These are phyloP conservation scores for Botryosphaeria dothidea DNA, from an alignment of 2,329 filamentous ascomycete species.

Conservation along the genomic window DNA sequence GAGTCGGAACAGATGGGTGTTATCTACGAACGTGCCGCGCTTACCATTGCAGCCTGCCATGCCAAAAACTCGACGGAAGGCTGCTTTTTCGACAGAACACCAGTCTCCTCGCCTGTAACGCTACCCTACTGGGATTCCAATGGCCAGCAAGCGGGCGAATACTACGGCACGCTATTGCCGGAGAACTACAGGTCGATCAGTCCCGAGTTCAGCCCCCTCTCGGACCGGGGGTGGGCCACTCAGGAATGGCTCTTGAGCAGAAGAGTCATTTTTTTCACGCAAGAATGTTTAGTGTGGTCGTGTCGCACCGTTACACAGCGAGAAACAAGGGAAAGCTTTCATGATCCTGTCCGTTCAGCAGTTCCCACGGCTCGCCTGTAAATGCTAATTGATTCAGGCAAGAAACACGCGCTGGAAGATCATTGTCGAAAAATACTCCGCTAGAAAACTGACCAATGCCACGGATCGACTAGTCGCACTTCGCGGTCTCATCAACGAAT, in stretches of 20 bases:
- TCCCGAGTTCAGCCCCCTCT: constrained; percentile 24
- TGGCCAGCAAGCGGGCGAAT: constrained; percentile 20
- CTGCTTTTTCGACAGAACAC: constrained; percentile 12
- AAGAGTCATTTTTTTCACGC: constrained; percentile 26
- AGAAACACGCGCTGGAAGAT: constrained; percentile 28
- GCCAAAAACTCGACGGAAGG: constrained; percentile 3
- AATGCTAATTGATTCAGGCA: background rate
- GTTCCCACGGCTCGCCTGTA: too few relatives aligned
- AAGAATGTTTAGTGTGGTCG: constrained; percentile 25
- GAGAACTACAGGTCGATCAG: constrained; percentile 23
- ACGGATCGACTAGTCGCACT: constrained; percentile 27
- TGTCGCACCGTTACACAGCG: constrained; percentile 27
- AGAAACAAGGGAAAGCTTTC: constrained; percentile 27
- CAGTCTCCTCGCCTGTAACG: constrained; percentile 15
- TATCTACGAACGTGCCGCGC: constrained; percentile 14
- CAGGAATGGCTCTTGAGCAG: constrained; percentile 16
- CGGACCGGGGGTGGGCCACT: constrained; percentile 10
- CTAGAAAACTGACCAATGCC: constrained; percentile 21
- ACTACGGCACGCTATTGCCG: constrained; percentile 23
- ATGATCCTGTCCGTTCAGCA: constrained; percentile 19
- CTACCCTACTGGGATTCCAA: constrained; percentile 22
- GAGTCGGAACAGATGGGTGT: constrained; percentile 18
- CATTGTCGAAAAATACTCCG: constrained; percentile 28
- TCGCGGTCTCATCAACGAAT: constrained; percentile 20
- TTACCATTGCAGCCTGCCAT: constrained; percentile 16